These are phyloP conservation scores for Knoxdaviesia capensis DNA, from an alignment of 2,329 filamentous ascomycete species.

Conservation along the genomic window DNA sequence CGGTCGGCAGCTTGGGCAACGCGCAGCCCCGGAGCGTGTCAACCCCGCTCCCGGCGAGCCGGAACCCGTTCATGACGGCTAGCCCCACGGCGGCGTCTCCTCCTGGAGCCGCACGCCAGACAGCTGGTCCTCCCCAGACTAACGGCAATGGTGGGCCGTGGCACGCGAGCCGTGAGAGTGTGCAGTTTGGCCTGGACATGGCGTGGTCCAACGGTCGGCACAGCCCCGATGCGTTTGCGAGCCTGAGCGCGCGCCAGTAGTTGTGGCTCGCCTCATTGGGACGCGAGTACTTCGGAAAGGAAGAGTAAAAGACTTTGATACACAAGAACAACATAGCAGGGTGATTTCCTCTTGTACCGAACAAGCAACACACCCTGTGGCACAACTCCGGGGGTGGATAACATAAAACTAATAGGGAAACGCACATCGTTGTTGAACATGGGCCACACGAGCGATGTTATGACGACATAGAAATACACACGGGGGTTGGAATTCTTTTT, in stretches of 20 bases:
- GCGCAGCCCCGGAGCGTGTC: conserved; percentile 11
- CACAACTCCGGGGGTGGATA: too few species aligned
- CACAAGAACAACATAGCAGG: too few species aligned
- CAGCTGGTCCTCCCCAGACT: conserved; percentile 15
- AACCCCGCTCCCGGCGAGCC: conserved; percentile 19
- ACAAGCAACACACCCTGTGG: too few species aligned
- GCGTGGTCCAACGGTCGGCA: conserved; percentile 50
- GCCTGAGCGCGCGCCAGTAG: conserved; percentile 40
- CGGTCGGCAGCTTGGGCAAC: neutral
- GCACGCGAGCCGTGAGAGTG: conserved; percentile 45
- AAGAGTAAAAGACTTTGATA: too few species aligned
- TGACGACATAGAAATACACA: too few species aligned
- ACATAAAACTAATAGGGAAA: too few species aligned
- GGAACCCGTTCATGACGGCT: conserved; percentile 35
- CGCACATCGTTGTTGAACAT: too few species aligned
- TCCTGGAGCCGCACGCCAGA: conserved; percentile 8
- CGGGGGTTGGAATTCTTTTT: too few species aligned
- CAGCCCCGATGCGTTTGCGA: conserved; percentile 64
- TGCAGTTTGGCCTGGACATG: conserved; percentile 43
- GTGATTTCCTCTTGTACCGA: too few species aligned
- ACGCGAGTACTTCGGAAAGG: too few species aligned
- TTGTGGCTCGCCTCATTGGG: too few species aligned
- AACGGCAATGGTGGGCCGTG: neutral
- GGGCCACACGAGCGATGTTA: too few species aligned
- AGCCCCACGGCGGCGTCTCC: conserved; percentile 7